Base-by-base conservation (phyloP, 805 yeast species). In the Candida nonsorbophila region DNA sequence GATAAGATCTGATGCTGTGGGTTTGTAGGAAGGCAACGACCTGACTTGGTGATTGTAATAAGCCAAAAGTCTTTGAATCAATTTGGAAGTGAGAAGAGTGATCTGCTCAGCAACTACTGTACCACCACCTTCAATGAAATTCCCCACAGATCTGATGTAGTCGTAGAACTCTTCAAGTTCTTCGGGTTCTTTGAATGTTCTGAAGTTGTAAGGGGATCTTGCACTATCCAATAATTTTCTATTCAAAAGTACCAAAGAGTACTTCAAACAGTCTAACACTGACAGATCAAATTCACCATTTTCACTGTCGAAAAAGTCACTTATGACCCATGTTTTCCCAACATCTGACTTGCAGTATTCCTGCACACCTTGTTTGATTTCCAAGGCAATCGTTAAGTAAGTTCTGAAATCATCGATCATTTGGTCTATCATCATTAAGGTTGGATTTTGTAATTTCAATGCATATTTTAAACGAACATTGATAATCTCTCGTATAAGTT, bases 341-440 rank as follows among this genome's bases (percentile, higher is more conserved):
- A 40, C 41, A 31, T 63, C 69, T 0, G 83, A 74, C 20, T 57
- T 70, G 40, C 75, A 67, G 42, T 77, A 80, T 27, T 73, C 79
- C 16, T 68, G 56, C 26, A 81, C 71, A 0, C 85, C 76, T 33
- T 73, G 74, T 49, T 86, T 79, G 28, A 87, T 74, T 40, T 77
- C 82, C 11, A 85, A 67, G 0, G 95, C 88, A 19, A 87, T 62
- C 27, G 74, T 70, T 33, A 90, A 73, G 49, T 85, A 86, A 2
- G 79, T 70, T 41, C 79, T 79, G 50, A 90, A 82, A 51, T 86
- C 95, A 25, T 77, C 87, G 37, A 90, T 73, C 72, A 86, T 81
- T 56, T 90, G 96, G 54, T 92, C 98, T 42, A 92, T 84, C 79
- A 86, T 84, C 87, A 86, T 83, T 77, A 88, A 75, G 0, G 97